These are phyloP conservation scores for Boletus barrowsii DNA, from an alignment of 768 basidiomycete species.

Conservation along the genomic window DNA sequence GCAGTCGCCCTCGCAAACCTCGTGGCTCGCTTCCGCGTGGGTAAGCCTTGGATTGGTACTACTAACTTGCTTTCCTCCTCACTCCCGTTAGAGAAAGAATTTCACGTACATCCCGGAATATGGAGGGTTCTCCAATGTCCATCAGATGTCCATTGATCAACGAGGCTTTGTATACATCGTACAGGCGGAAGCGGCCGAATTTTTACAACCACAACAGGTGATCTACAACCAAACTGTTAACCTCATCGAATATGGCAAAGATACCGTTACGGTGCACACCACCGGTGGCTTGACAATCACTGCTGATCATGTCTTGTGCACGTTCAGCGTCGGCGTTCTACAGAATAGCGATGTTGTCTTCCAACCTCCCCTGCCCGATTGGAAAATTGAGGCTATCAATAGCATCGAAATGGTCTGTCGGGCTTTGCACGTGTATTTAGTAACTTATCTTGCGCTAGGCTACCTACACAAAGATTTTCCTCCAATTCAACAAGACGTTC, in stretches of 20 bases:
- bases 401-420: background rate
- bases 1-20: constrained; percentile 59
- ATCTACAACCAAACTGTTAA: constrained; percentile 50
- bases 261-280: constrained; percentile 48
- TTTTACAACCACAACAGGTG: constrained; percentile 45
- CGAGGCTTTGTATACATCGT: constrained; percentile 58
- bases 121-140: constrained; percentile 58
- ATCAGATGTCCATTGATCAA: constrained; percentile 55
- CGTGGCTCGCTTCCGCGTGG: constrained; percentile 62
- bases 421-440: background rate
- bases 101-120: constrained; percentile 49
- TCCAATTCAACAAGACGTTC: constrained; percentile 60
- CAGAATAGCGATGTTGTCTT: background rate
- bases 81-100: constrained; percentile 51
- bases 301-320: background rate
- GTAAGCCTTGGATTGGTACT: constrained; percentile 29
- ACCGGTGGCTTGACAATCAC: constrained; percentile 16
- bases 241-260: constrained; percentile 42
- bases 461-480: constrained; percentile 66
- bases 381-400: background rate
- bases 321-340: background rate
- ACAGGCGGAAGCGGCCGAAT: constrained; percentile 53
- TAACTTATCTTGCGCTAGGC: constrained; percentile 29
- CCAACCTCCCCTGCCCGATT: background rate
- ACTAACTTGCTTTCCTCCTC: background rate